phyloP scores from a whole-genome alignment of 1,139 yeast species.

The Geotrichum klebahnii region DNA sequence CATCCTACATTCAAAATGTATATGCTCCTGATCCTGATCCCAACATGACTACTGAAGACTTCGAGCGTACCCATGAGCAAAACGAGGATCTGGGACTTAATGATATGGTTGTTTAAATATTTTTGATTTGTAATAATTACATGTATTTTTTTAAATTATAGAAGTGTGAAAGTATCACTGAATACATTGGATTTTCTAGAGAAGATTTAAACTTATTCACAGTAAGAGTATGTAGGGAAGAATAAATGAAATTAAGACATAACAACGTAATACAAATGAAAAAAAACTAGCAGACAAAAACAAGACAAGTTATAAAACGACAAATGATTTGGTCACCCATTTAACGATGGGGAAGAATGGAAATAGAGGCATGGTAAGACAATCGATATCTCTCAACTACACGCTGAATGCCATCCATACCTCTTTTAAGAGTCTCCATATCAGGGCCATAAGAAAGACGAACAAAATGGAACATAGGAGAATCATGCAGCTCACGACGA shows the following conservation, averaged over 20 bases:
- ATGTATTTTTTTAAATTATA: neutral
- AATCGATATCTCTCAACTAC: slow-evolving; percentile 43
- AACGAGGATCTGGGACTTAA: slow-evolving; percentile 88
- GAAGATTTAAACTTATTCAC: too few species aligned
- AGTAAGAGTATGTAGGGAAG: neutral
- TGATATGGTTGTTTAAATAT: slow-evolving; percentile 56
- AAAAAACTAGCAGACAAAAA: neutral
- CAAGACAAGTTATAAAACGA: neutral
- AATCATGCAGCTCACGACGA: slow-evolving; percentile 57
- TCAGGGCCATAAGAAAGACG: slow-evolving; percentile 66
- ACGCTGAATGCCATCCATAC: slow-evolving; percentile 67
- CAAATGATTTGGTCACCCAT: neutral
- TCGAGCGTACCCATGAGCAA: slow-evolving; percentile 77
- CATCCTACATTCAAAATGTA: slow-evolving; percentile 92
- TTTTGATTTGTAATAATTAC: neutral
- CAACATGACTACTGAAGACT: slow-evolving; percentile 85
- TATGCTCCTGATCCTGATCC: slow-evolving; percentile 98
- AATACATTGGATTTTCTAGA: too few species aligned
- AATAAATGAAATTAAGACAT: neutral
- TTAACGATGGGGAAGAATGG: slow-evolving; percentile 22
- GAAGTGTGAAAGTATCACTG: too few species aligned
- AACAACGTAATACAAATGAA: neutral
- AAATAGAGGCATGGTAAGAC: slow-evolving; percentile 20
- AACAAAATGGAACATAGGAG: slow-evolving; percentile 61
- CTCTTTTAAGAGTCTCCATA: slow-evolving; percentile 49